Evolutionary conservation across 2,329 filamentous ascomycete genomes (phyloP).

Genomic region (Ceratocystis alfenasii): DNA sequence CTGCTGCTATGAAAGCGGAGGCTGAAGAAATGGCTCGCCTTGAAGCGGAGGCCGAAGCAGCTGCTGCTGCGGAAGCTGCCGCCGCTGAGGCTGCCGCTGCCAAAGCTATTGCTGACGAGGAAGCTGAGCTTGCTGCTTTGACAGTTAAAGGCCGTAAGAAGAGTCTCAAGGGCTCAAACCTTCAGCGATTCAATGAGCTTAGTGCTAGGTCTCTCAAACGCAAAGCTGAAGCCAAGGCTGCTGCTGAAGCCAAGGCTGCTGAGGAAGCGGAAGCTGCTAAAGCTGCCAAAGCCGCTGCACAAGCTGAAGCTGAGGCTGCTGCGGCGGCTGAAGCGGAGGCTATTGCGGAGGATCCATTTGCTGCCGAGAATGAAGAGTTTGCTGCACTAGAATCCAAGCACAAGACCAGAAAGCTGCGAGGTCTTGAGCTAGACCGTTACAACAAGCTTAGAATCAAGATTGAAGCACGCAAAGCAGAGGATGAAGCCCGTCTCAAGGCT

Average conservation of each 20-base stretch:
- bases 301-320: conserved; percentile 13
- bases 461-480: conserved; percentile 12
- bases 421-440: conserved; percentile 18
- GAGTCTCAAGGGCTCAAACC: neutral
- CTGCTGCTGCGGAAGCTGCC: neutral
- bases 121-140: conserved; percentile 12
- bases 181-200: conserved; percentile 10
- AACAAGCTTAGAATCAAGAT: conserved; percentile 18
- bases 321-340: conserved; percentile 1
- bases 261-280: conserved; percentile 1
- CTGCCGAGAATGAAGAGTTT: conserved; percentile 46
- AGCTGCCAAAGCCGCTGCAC: conserved; percentile 5
- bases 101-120: conserved; percentile 11
- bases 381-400: conserved; percentile 35
- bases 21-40: conserved; percentile 9
- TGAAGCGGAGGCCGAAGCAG: conserved; percentile 11
- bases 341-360: conserved; percentile 13
- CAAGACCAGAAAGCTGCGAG: conserved; percentile 27
- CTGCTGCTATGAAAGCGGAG: conserved; percentile 4
- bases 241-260: neutral
- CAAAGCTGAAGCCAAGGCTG: neutral
- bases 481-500: conserved; percentile 9
- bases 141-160: neutral
- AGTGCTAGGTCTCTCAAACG: neutral
- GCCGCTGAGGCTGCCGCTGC: conserved; percentile 4